phyloP scores from a whole-genome alignment of 306 rosid genomes.

The Herpetospermum pedunculosum region DNA sequence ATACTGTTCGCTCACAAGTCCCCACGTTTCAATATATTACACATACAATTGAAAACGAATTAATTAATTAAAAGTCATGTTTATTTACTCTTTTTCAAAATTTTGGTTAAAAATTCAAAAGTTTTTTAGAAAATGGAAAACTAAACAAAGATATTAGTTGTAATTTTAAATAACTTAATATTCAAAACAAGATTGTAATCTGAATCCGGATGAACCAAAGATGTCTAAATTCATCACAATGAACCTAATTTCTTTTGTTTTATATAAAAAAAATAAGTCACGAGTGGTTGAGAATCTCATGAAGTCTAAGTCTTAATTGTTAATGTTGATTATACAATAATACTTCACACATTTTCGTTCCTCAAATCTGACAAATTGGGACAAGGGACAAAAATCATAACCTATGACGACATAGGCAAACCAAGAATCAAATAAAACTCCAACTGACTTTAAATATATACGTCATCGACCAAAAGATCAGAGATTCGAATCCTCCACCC shows the following conservation, averaged over 20 bases:
- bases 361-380: background rate
- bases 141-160: background rate
- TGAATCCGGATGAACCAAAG: background rate
- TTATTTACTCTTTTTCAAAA: background rate
- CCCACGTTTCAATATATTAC: background rate
- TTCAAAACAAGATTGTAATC: background rate
- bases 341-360: background rate
- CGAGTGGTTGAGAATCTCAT: background rate
- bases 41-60: background rate
- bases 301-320: background rate
- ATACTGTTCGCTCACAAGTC: background rate
- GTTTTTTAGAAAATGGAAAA: too few relatives aligned
- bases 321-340: background rate
- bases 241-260: background rate
- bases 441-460: too few relatives aligned
- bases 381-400: background rate
- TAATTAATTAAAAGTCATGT: background rate
- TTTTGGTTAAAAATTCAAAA: background rate
- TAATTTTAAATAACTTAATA: too few relatives aligned
- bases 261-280: background rate
- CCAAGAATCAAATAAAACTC: background rate
- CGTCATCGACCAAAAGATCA: too few relatives aligned
- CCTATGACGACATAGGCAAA: background rate
- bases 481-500: too few relatives aligned
- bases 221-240: background rate